phyloP scores from a whole-genome alignment of 257 asterid genomes.

The Petrea volubilis region DNA sequence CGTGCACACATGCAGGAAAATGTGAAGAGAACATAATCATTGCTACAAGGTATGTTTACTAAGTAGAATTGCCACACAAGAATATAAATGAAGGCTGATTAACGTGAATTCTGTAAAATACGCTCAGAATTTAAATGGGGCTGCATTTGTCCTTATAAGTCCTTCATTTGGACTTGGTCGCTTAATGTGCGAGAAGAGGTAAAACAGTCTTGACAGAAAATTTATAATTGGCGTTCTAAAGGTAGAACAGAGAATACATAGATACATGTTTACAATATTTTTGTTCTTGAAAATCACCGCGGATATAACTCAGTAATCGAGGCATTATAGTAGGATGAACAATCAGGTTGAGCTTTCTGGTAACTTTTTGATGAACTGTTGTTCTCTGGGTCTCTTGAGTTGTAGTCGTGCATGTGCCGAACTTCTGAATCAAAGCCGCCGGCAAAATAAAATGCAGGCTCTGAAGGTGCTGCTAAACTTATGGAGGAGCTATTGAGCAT shows the following conservation, averaged over 20 bases:
- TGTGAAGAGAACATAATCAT: no score
- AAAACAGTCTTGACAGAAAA: no score
- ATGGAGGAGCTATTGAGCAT: constrained; percentile 33
- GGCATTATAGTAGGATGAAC: constrained; percentile 19
- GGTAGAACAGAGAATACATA: neutral
- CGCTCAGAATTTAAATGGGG: neutral
- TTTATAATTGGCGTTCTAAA: no score
- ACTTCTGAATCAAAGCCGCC: neutral
- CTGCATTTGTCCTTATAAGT: neutral
- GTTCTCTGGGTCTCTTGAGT: neutral
- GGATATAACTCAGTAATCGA: constrained; percentile 27
- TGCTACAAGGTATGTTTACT: no score
- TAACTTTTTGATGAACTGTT: neutral
- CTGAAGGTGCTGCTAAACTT: constrained; percentile 22
- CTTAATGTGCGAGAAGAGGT: no score
- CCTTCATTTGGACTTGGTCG: neutral
- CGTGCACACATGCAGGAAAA: no score
- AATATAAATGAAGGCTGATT: neutral
- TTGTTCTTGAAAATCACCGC: constrained; percentile 6
- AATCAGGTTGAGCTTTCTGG: neutral
- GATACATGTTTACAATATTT: neutral
- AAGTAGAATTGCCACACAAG: no score
- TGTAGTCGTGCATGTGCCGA: neutral
- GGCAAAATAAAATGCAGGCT: constrained; percentile 30
- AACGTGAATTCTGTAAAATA: no score